Conservation (phyloP, 148 eudicot genomes). For the Rhododendron williamsianum region DNA sequence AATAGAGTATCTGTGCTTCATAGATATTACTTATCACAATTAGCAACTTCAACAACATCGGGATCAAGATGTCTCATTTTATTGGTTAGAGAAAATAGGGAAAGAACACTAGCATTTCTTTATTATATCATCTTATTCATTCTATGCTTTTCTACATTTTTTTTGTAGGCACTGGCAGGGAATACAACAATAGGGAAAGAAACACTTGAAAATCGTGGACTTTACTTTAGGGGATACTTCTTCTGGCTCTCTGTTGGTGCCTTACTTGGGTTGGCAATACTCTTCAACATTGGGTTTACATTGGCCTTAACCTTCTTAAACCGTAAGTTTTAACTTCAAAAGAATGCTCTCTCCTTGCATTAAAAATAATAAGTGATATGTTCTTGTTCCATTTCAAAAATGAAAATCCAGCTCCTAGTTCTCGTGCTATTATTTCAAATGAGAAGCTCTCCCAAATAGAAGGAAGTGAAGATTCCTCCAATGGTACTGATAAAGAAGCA, state of each 20-base stretch:
- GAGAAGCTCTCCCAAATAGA: constrained; percentile 45
- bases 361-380: background rate
- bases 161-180: constrained; percentile 29
- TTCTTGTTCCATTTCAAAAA: background rate
- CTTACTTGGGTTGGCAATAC: constrained; percentile 46
- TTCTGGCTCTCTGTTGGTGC: constrained; percentile 65
- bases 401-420: constrained; percentile 49
- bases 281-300: constrained; percentile 46
- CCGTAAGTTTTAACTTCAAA: constrained; percentile 33
- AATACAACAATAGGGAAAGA: constrained; percentile 55
- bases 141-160: background rate
- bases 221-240: constrained; percentile 37
- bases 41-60: background rate
- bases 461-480: constrained; percentile 20
- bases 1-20: too few species aligned
- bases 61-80: background rate
- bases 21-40: too few species aligned
- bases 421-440: constrained; percentile 60
- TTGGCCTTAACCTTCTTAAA: constrained; percentile 59
- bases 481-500: constrained; percentile 4
- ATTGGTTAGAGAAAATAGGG: background rate
- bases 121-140: background rate
- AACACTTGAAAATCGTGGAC: constrained; percentile 57
- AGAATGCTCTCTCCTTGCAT: background rate
- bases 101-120: background rate